Evolutionary conservation across 1,284 basidiomycete genomes (phyloP), one percentile per base, ranked within the genome.

Genomic region (Kwoniella shivajii): DNA sequence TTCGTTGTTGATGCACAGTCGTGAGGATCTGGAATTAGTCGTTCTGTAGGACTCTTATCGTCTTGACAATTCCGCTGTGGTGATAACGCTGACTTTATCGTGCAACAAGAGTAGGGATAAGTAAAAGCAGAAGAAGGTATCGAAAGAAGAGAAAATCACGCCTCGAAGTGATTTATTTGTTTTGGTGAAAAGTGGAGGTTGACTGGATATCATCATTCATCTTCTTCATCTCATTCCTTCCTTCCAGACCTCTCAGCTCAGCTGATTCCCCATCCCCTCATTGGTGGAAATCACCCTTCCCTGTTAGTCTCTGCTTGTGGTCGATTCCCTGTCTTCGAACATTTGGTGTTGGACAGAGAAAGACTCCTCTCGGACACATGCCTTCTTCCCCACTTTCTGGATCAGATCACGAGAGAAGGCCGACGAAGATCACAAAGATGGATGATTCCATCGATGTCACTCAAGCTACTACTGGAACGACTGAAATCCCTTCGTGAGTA

Each of bases 351-450:
- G n/a, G n/a, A n/a, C n/a, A n/a, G n/a, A n/a, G n/a, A n/a, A n/a
- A n/a, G n/a, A n/a, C n/a, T 7, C 42, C 42, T 7, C 16, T 44
- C 27, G 14, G 14, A 29, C 42, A 30, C 46, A 63, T 63, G 61
- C 54, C 58, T 27, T 56, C 56, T 48, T 53, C 59, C 10, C 43
- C 45, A 46, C 49, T 53, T 41, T 48, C 53, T 44, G 14, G 11
- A 18, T 43, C 58, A 22, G 43, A 51, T 14, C 48, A 50, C 36
- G 54, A 59, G 18, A 41, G 50, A 36, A 56, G 70, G 61, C 71
- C 71, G 26, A 50, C 56, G 24, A 76, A 76, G 63, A 57, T 76
- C 22, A 63, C 67, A 13, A 76, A 70, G 58, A 76, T 76, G 74
- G 71, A 72, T 24, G 72, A 76, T 53, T 68, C 72, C 10, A 63